Base-by-base conservation (phyloP, 2,329 filamentous ascomycete species). In the Paraphaeosphaeria minitans region DNA sequence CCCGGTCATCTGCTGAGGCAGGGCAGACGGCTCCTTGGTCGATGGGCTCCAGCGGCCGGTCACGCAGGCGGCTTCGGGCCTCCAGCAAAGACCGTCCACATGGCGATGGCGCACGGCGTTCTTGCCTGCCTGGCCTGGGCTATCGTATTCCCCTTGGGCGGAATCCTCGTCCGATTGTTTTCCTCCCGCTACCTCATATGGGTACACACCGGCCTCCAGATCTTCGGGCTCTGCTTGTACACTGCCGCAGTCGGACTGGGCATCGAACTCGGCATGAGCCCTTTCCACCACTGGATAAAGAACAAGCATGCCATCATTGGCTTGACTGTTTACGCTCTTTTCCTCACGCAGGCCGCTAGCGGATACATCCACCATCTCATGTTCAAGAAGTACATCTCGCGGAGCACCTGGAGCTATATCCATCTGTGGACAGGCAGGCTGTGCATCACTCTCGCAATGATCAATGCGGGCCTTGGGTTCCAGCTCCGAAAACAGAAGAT, bases 371-470 rank as follows among this genome's bases (percentile, higher is more conserved):
- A 86, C 59, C 84, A 86, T 64, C 64, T 75, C 9, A 69, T 80
- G 59, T 86, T 78, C 70, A 79, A 79, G 55, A 81, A 79, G 60
- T 77, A 78, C 5, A 75, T 75, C 7, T 70, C 75, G 3, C 78
- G 81, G 41, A 81, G 78, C 1, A 56, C 78, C 12, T 81, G 79
- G 69, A 81, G 80, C 0, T 78, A 82, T 59, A 76, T 74, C 2
- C 84, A 87, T 67, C 74, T 85, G 29, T 86, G 84, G 84, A 72
- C 84, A 21, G 84, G 84, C 10, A 76, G 84, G 1, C 67, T 78
- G 24, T 74, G 80, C 29, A 81, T 86, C 31, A 74, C 80, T 0
- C 68, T 85, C 2, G 84, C 81, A 0, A 82, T 85, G 55, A 76
- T 86, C 63, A 86, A 85, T 65, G 84, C 82, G 16, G 84, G 84